These are phyloP conservation scores for Talaromyces sp. DNA, from an alignment of 2,329 filamentous ascomycete species.

Conservation along the genomic window DNA sequence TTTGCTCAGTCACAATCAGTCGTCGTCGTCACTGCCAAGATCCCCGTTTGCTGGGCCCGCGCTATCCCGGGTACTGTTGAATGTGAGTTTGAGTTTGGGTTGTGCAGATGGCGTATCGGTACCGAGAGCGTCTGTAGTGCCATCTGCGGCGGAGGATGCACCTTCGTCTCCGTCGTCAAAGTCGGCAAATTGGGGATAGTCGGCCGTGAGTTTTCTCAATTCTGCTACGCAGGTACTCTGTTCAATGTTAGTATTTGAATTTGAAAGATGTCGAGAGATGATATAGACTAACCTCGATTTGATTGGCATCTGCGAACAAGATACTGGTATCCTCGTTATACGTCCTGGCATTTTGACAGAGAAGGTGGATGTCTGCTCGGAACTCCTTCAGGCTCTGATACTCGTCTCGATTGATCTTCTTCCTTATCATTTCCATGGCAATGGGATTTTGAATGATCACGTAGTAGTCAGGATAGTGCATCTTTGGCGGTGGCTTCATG, in stretches of 20 bases:
- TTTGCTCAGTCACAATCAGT: conserved; percentile 25
- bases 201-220: conserved; percentile 54
- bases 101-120: conserved; percentile 52
- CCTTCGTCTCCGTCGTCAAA: conserved; percentile 49
- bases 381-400: conserved; percentile 80
- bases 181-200: conserved; percentile 57
- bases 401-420: conserved; percentile 93
- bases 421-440: conserved; percentile 91
- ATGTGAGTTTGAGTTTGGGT: conserved; percentile 67
- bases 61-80: conserved; percentile 41
- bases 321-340: conserved; percentile 97
- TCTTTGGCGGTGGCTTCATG: conserved; percentile 83
- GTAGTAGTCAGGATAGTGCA: conserved; percentile 93
- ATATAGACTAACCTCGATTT: conserved; percentile 72
- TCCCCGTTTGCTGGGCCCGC: conserved; percentile 35
- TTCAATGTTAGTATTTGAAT: conserved; percentile 15
- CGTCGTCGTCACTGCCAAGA: conserved; percentile 35
- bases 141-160: conserved; percentile 50
- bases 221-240: conserved; percentile 54
- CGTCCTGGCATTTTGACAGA: conserved; percentile 88
- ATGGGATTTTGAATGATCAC: conserved; percentile 88
- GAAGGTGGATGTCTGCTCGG: conserved; percentile 74
- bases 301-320: conserved; percentile 86
- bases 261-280: not conserved
- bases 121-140: conserved; percentile 47